These are phyloP conservation scores for Eucalyptus tenuipes DNA, from an alignment of 345 rosid genomes.

Conservation along the genomic window DNA sequence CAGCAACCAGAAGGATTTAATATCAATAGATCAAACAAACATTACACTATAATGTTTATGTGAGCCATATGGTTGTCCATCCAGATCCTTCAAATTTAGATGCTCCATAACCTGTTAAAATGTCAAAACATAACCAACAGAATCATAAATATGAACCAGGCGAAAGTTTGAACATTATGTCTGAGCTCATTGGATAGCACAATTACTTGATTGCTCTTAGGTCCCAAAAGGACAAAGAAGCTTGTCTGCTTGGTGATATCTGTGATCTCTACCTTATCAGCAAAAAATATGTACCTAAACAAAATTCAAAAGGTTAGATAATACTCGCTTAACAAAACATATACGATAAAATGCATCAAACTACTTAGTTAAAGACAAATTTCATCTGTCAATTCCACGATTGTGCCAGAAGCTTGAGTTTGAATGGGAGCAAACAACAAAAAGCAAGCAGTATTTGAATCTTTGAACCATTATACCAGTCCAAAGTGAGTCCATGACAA, in stretches of 20 bases:
- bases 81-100: slow-evolving; percentile 62
- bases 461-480: not conserved
- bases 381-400: not conserved
- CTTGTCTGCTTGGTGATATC: slow-evolving; percentile 76
- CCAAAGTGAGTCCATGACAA: not conserved
- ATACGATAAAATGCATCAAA: not conserved
- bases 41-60: slow-evolving; percentile 74
- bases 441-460: not conserved
- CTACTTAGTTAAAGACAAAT: not conserved
- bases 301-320: not conserved
- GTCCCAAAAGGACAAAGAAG: slow-evolving; percentile 60
- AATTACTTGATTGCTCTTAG: slow-evolving; percentile 55
- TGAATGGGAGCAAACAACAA: not conserved
- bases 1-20: not conserved
- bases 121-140: not conserved
- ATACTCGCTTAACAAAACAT: not conserved
- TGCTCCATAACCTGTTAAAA: slow-evolving; percentile 46
- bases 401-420: not conserved
- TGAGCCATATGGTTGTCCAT: slow-evolving; percentile 68
- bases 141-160: not conserved
- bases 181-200: not conserved
- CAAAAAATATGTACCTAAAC: slow-evolving; percentile 66
- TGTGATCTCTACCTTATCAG: slow-evolving; percentile 78
- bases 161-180: not conserved
- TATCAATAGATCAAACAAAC: not conserved